Evolutionary conservation across 169 alveolate species (phyloP).

Genomic region (Plasmodium gonderi): DNA sequence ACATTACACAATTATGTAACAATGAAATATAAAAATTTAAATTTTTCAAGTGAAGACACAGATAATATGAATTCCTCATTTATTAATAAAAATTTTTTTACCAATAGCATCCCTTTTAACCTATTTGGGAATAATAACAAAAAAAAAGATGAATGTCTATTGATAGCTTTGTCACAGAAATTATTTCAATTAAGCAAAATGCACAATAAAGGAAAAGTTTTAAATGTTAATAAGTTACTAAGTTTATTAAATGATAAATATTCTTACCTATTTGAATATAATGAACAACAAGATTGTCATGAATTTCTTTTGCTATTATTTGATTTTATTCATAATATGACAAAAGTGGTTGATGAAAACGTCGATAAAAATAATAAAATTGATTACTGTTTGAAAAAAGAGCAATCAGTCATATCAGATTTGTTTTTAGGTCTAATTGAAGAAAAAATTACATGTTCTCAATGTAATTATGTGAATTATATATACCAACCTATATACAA

Average conservation of each 20-base stretch:
- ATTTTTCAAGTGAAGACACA: conserved; percentile 52
- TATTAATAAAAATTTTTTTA: conserved; percentile 59
- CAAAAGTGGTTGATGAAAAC: conserved; percentile 49
- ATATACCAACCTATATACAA: conserved; percentile 62
- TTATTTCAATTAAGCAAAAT: conserved; percentile 62
- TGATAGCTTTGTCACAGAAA: conserved; percentile 25
- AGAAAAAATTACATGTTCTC: conserved; percentile 70
- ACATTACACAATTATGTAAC: conserved; percentile 65
- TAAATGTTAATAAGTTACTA: conserved; percentile 37
- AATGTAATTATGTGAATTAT: conserved; percentile 57
- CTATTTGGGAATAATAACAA: conserved; percentile 65
- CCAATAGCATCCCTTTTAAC: conserved; percentile 66
- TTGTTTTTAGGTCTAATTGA: conserved; percentile 63
- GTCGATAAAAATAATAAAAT: conserved; percentile 53
- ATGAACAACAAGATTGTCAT: conserved; percentile 74
- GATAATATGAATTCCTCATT: conserved; percentile 51
- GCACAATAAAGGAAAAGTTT: conserved; percentile 41
- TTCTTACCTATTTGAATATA: conserved; percentile 53
- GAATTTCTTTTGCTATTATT: conserved; percentile 54
- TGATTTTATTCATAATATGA: conserved; percentile 66
- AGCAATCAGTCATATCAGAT: conserved; percentile 58
- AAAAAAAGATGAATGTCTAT: conserved; percentile 48
- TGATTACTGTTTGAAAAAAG: conserved; percentile 52
- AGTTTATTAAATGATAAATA: conserved; percentile 57
- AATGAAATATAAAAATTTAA: conserved; percentile 25